These are phyloP conservation scores for Fragilaria crotonensis DNA, from an alignment of 108 stramenopile species.

Conservation along the genomic window DNA sequence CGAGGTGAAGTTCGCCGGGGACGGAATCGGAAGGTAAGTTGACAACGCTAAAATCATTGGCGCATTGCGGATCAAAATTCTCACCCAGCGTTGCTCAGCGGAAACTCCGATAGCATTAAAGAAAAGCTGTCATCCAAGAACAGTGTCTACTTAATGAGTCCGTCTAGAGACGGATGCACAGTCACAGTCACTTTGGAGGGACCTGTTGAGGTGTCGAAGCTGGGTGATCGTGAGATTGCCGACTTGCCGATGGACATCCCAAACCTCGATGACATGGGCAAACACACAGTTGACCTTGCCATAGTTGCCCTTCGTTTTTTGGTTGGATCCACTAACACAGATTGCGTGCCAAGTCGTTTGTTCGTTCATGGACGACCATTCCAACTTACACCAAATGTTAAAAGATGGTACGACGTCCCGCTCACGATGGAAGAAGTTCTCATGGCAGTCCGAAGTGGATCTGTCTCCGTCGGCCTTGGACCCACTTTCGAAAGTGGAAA, in stretches of 20 bases:
- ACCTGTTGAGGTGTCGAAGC: not conserved
- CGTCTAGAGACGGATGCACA: slow-evolving; percentile 57
- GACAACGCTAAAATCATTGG: too few species aligned
- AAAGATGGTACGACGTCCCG: slow-evolving; percentile 76
- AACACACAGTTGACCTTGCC: slow-evolving; percentile 13
- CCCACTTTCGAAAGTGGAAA: slow-evolving; percentile 35
- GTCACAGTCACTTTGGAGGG: slow-evolving; percentile 36
- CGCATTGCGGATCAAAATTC: too few species aligned
- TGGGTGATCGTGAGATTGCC: not conserved
- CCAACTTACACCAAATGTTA: slow-evolving; percentile 38
- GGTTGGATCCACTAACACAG: slow-evolving; percentile 49
- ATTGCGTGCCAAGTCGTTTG: slow-evolving; percentile 47
- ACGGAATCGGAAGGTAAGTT: slow-evolving; percentile 45
- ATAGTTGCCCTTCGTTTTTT: slow-evolving; percentile 68
- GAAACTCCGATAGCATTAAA: slow-evolving; percentile 18
- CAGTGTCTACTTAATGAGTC: slow-evolving; percentile 38
- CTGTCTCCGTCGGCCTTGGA: slow-evolving; percentile 47
- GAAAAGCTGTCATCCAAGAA: slow-evolving; percentile 50
- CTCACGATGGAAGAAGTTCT: slow-evolving; percentile 74
- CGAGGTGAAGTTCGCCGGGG: slow-evolving; percentile 34
- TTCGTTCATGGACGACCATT: slow-evolving; percentile 56
- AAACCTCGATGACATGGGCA: not conserved
- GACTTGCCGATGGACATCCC: not conserved
- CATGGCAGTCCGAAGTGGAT: slow-evolving; percentile 52
- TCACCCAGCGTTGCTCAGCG: not conserved